Evolutionary conservation across 139 green algal species (phyloP).

Genomic region (Micromonas pusilla): DNA sequence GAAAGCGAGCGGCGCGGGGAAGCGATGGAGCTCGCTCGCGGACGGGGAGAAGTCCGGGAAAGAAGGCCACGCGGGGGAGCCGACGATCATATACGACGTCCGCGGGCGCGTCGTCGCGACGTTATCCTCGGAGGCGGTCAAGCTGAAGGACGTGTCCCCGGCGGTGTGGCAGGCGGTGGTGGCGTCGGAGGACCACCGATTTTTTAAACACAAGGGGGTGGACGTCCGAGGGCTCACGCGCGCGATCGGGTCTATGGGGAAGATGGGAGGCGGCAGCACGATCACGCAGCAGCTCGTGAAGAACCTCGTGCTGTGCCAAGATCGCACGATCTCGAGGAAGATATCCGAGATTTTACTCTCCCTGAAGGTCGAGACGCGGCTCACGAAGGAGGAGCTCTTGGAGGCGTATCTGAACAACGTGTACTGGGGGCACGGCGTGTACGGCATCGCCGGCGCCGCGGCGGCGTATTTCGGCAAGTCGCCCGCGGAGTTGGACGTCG

Average conservation of each 20-base stretch:
- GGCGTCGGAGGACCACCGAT: slow-evolving; percentile 47
- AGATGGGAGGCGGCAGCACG: slow-evolving; percentile 47
- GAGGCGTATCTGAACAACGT: slow-evolving; percentile 44
- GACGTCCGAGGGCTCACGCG: slow-evolving; percentile 43
- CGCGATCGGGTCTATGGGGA: slow-evolving; percentile 41
- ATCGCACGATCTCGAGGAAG: slow-evolving; percentile 48
- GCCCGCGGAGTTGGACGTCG: slow-evolving; percentile 44
- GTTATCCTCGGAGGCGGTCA: slow-evolving; percentile 12
- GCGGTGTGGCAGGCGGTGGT: slow-evolving; percentile 50
- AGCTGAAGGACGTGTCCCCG: neutral
- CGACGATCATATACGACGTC: slow-evolving; percentile 37
- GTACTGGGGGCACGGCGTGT: slow-evolving; percentile 56
- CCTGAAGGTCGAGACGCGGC: slow-evolving; percentile 41
- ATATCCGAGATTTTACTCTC: slow-evolving; percentile 48
- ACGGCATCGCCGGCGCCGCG: slow-evolving; percentile 45
- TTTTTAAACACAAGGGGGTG: slow-evolving; percentile 51
- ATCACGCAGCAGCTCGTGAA: slow-evolving; percentile 61
- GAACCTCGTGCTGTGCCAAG: slow-evolving; percentile 49
- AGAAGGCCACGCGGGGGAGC: slow-evolving; percentile 10
- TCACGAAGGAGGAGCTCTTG: slow-evolving; percentile 46
- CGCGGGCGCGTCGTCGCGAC: slow-evolving; percentile 34
- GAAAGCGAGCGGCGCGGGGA: neutral
- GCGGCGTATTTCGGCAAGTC: slow-evolving; percentile 54
- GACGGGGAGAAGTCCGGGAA: neutral
- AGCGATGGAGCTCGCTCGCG: neutral